These are phyloP conservation scores for Puccinia coronata DNA, from an alignment of 1,284 basidiomycete genomes.

Conservation along the genomic window DNA sequence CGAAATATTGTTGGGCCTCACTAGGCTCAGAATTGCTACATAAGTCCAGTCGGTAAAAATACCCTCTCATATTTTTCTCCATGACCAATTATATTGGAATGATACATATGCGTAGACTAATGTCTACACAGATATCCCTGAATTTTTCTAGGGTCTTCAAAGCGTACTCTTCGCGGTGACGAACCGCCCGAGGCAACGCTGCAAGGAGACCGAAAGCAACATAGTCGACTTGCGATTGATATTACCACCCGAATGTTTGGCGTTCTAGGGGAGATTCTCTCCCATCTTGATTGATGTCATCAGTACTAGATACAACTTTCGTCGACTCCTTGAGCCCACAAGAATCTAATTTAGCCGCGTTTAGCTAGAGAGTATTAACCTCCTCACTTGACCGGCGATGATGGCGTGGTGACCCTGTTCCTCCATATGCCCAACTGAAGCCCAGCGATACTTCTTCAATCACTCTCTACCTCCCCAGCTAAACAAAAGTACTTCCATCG, in stretches of 20 bases:
- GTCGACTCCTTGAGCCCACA: conserved; percentile 5
- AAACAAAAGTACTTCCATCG: not conserved
- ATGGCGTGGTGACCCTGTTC: not conserved
- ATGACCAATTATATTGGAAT: not conserved
- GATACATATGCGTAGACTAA: not conserved
- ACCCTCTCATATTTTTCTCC: not conserved
- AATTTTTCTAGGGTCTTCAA: not conserved
- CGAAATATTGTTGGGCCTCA: too few species aligned
- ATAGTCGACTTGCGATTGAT: not conserved
- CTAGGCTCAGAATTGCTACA: not conserved
- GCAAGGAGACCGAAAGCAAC: not conserved
- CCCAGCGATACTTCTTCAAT: not conserved
- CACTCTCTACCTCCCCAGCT: not conserved
- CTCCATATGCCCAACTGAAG: not conserved
- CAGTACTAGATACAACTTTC: not conserved
- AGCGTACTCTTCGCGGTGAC: not conserved
- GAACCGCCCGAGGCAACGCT: not conserved
- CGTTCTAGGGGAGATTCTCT: not conserved
- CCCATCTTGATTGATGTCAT: not conserved
- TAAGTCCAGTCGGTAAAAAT: not conserved
- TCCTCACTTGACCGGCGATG: not conserved
- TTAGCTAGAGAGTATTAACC: not conserved
- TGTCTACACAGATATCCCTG: not conserved
- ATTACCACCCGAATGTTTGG: not conserved
- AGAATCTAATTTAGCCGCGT: not conserved